Base-by-base conservation (phyloP, 371 early-diverging fungal species). In the Rhizomucor miehei region DNA sequence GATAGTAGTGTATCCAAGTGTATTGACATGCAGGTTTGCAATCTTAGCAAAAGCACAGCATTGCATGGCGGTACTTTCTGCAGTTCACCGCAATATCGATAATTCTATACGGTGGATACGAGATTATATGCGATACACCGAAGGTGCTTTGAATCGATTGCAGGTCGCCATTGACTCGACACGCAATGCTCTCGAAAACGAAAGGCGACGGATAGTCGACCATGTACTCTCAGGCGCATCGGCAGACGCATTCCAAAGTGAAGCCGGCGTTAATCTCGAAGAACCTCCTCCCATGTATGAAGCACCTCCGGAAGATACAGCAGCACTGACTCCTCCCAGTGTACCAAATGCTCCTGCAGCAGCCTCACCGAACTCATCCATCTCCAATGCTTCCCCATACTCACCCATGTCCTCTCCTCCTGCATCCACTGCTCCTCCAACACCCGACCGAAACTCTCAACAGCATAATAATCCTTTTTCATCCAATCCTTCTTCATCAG, bases 221-320 rank as follows among this genome's bases (percentile, higher is more conserved):
- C 52, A 52, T 16, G 23, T 56, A 16, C 34, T 61, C 16, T 38
- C 56, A 14, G 56, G 56, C 14, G 24, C 56, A 9, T 49, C 53
- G 4, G 48, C 51, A 17, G 56, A 60, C 19, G 53, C 24, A 3
- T 21, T 45, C 8, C 29, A 29, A 9, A 50, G 9, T 20, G 40
- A 37, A 10, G 35, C 46, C 6, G 43, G 47, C 16, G 29, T 3
- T 16, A 14, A 6, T 24, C 20, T 34, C 3, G 54, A 50, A 14
- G 37, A 48, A 35, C 58, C 63, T 10, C 63, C 63, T 35, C 63
- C 63, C 29, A 49, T 58, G 54, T 63, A 63, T 34, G 63, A 57
- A 51, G 54, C 54, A 17, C 29, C 29, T 34, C 12, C 44, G 25
- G 46, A 48, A 23, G 48, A 49, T 13, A 36, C 45, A 29, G 37